phyloP scores from a whole-genome alignment of 257 asterid species.

The Nyctanthes arbortristis region DNA sequence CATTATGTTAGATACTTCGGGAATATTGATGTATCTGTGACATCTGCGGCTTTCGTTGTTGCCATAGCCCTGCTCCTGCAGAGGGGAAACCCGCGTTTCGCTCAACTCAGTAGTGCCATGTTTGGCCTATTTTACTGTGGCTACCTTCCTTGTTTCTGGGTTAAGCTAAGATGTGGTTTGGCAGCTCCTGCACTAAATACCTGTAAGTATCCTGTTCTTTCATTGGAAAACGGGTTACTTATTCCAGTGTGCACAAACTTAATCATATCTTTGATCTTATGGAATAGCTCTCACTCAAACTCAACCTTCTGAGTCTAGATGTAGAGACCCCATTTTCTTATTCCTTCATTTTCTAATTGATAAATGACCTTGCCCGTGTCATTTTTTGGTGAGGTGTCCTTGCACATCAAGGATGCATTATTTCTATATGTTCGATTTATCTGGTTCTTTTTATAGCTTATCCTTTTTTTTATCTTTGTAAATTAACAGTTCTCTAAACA shows the following conservation, averaged over 20 bases:
- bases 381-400: background rate
- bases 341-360: too few relatives aligned
- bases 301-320: too few relatives aligned
- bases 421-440: background rate
- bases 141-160: conserved; percentile 99
- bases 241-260: background rate
- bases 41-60: conserved; percentile 90
- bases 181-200: conserved; percentile 83
- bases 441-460: background rate
- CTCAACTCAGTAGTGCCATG: conserved; percentile 93
- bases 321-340: too few relatives aligned
- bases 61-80: conserved; percentile 75
- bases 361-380: background rate
- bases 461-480: conserved; percentile 1
- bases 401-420: background rate
- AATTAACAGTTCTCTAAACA: background rate
- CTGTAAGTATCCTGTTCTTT: conserved; percentile 50
- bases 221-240: conserved; percentile 7
- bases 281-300: too few relatives aligned
- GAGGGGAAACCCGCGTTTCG: conserved; percentile 88
- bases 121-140: conserved; percentile 97
- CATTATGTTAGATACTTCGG: conserved; percentile 68
- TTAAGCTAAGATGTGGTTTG: conserved; percentile 85
- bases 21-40: conserved; percentile 85
- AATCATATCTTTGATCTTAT: background rate